Base-by-base conservation (phyloP, 1,139 yeast genomes). In the Candida frijolesensis region DNA sequence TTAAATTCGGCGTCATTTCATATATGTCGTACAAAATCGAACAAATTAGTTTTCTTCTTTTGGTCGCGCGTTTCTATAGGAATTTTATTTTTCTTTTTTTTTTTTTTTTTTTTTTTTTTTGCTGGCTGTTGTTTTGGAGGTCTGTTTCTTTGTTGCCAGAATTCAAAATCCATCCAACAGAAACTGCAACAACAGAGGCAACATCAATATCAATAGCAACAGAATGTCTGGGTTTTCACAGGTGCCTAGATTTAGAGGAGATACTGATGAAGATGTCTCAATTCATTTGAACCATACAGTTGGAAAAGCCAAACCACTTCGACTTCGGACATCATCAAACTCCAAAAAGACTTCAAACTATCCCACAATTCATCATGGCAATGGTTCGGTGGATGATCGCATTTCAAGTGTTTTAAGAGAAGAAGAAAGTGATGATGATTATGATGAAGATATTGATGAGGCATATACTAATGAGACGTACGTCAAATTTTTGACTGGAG, bases 261-360 rank as follows among this genome's bases (percentile, higher is more conserved):
- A 72, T 46, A 71, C 78, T 0, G 80, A 74, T 50, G 80, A 76
- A 44, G 79, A 75, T 42, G 71, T 70, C 0, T 75, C 81, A 15
- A 70, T 76, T 33, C 80, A 76, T 56, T 56, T 74, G 25, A 64
- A 71, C 51, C 62, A 69, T 40, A 64, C 61, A 8, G 71, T 76
- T 1, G 79, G 79, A 0, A 76, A 74, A 1, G 70, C 79, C 0
- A 57, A 60, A 12, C 80, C 81, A 1, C 60, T 74, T 15, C 61
- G 49, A 1, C 60, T 74, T 15, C 60, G 49, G 46, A n/a, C n/a
- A n/a, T 49, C 51, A 15, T 43, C 50, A 48, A 42, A 32, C 8
- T 11, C 16, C 38, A n/a, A 40, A 35, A 32, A 16, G 22, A 11
- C 22, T 29, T 16, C 27, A 15, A 8, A 29, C 10, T 25, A 30